phyloP scores from a whole-genome alignment of 176 grass and related monocot genomes.

The Musa beccarii region DNA sequence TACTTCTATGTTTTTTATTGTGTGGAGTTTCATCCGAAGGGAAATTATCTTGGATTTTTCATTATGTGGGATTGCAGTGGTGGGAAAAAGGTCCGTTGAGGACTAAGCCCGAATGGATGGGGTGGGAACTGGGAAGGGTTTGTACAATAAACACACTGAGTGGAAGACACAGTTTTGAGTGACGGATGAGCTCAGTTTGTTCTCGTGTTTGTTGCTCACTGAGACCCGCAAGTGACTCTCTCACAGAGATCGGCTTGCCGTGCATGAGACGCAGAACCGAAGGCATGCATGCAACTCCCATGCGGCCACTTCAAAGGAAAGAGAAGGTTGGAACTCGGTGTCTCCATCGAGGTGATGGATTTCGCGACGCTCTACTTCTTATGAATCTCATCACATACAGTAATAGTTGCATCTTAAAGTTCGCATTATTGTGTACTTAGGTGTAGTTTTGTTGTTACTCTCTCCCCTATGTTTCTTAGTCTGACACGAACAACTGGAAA shows the following conservation, averaged over 20 bases:
- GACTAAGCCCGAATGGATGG: neutral
- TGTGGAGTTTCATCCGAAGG: too few species aligned
- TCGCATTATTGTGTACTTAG: too few species aligned
- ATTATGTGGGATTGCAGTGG: neutral
- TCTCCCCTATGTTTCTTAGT: too few species aligned
- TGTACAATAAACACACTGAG: neutral
- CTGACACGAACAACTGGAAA: too few species aligned
- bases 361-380: too few species aligned
- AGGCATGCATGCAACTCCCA: neutral
- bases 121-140: neutral
- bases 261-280: neutral
- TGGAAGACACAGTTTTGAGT: neutral
- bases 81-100: neutral
- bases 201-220: neutral
- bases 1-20: neutral
- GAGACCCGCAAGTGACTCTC: neutral
- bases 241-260: neutral
- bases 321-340: too few species aligned
- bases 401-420: too few species aligned
- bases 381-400: too few species aligned
- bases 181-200: neutral
- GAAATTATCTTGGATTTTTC: too few species aligned
- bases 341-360: too few species aligned
- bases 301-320: too few species aligned
- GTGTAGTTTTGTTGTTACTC: too few species aligned